Evolutionary conservation across 257 asterid species (phyloP).

Genomic region (Nicotiana undulata): DNA sequence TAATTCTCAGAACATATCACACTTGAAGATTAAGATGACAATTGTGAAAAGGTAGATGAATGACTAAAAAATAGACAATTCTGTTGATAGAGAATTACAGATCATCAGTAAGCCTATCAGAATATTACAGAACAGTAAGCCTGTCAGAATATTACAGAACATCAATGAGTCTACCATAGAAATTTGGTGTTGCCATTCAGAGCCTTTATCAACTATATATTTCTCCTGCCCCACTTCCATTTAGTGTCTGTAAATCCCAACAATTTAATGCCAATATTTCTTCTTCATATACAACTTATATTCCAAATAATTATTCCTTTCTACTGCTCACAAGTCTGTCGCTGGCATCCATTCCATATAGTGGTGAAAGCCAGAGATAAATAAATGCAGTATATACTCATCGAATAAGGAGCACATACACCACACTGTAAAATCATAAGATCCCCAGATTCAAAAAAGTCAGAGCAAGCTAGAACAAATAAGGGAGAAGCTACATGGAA

Average conservation of each 20-base stretch:
- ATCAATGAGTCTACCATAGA: background rate
- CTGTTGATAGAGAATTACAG: background rate
- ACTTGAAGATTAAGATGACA: background rate
- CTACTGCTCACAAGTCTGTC: background rate
- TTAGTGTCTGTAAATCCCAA: background rate
- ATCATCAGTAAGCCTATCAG: background rate
- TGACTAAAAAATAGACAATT: background rate
- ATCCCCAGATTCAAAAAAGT: conserved; percentile 2
- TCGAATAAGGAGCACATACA: background rate
- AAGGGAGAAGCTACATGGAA: background rate
- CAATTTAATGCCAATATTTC: background rate
- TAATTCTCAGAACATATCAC: background rate
- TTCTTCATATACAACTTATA: background rate
- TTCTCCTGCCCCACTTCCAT: background rate
- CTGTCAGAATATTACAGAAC: background rate
- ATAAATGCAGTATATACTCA: background rate
- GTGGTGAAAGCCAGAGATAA: background rate
- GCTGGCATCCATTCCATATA: background rate
- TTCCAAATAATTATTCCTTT: background rate
- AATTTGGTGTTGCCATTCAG: background rate
- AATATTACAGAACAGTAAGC: background rate
- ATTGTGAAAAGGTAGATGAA: background rate
- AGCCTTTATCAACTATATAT: background rate
- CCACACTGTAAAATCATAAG: background rate
- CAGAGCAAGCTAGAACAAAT: background rate